These are phyloP conservation scores for Plasmodium vinckei DNA, from an alignment of 169 alveolate species.

Conservation along the genomic window DNA sequence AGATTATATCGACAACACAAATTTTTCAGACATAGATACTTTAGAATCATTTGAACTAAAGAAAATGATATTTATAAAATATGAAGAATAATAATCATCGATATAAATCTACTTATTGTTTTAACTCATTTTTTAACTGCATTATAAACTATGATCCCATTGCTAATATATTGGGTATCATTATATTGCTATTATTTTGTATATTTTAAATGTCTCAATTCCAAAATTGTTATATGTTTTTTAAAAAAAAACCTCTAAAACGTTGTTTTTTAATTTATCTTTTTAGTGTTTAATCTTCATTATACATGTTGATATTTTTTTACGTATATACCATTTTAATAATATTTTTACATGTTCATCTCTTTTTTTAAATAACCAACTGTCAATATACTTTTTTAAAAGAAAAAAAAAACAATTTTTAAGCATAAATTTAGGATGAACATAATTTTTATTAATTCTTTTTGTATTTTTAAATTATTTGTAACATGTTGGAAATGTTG, in stretches of 20 bases:
- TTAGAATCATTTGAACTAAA: slow-evolving; percentile 46
- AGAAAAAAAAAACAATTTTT: too few relatives aligned
- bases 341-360: too few relatives aligned
- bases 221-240: background rate
- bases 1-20: slow-evolving; percentile 64
- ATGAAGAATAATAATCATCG: slow-evolving; percentile 13
- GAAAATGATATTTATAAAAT: slow-evolving; percentile 61
- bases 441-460: too few relatives aligned
- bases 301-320: background rate
- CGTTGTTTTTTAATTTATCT: background rate
- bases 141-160: background rate
- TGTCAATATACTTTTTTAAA: too few relatives aligned
- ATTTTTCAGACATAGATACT: slow-evolving; percentile 61
- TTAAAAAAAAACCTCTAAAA: background rate
- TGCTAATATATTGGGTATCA: background rate
- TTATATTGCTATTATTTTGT: slow-evolving; percentile 2
- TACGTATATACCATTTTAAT: background rate
- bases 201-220: background rate
- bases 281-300: slow-evolving; percentile 9
- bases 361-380: too few relatives aligned
- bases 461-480: too few relatives aligned
- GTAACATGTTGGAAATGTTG: too few relatives aligned
- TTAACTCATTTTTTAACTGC: background rate
- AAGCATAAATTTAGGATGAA: too few relatives aligned
- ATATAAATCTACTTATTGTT: background rate